Base-by-base conservation (phyloP, 2,329 filamentous ascomycete species). In the Alternaria gansuensis region DNA sequence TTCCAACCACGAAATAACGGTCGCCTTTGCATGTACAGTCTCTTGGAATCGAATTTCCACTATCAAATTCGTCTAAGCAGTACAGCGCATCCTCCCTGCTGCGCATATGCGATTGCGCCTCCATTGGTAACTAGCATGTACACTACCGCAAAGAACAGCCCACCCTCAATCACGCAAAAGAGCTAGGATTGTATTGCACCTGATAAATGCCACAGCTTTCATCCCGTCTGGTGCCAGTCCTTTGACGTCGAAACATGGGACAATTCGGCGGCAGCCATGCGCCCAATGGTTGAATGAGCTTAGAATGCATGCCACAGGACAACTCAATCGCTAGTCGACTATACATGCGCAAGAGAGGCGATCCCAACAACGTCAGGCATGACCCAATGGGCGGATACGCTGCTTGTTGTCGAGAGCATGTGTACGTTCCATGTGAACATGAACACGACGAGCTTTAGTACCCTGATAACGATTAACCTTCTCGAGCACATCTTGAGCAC, bases 241-340 rank as follows among this genome's bases (percentile, higher is more conserved):
- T 62, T 52, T 67, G 63, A 68, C 55, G 62, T 68, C 68, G 68
- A 70, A 72, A 73, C 74, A 68, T 65, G 59, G 61, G 62, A 68
- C 65, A 66, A 59, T 57, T 65, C 61, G 69, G 70, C 68, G 67
- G 63, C 71, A 71, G 61, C 65, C 71, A 70, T 68, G 68, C 67
- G 66, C 68, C 74, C 71, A 71, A 73, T 71, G 51, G 66, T 55
- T 49, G 62, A 62, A 50, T 46, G 39, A 51, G 62, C 53, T 60
- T 65, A 67, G 52, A 66, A 68, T 69, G 65, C 69, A 71, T 70
- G 65, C 61, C 64, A 64, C 65, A 60, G 41, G 64, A 66, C 65
- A 68, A 65, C 64, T 66, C 69, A 62, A 58, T 59, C 53, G 52
- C 61, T 57, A 61, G 54, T 60, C 54, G 59, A 59, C 54, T 60